Evolutionary conservation across 805 yeast genomes (phyloP), one percentile per base, ranked within the genome.

Genomic region (Lipomyces lipofer): DNA sequence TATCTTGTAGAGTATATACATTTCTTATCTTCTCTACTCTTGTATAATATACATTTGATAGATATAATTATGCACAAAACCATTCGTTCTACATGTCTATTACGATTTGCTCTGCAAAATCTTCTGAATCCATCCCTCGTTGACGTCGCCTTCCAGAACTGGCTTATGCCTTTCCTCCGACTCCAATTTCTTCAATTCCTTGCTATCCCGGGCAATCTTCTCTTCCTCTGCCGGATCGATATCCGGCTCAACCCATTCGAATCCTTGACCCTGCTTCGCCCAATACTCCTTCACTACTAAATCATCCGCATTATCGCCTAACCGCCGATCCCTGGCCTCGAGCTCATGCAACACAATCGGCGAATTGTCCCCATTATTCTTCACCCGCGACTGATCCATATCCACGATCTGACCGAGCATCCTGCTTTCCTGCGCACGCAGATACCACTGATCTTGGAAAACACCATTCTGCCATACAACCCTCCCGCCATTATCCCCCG

Each of bases 201-300:
- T 50, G 13, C 42, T 51, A 82, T 58, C 60, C 3, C 60, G 47
- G 12, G 32, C 49, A 10, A 36, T 8, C 39, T 56, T 56, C 15
- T 40, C 54, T 24, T 55, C 56, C 19, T 84, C 89, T 0, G 94
- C 95, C 0, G 96, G 96, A 66, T 88, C 96, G 65, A 85, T 86
- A 66, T 88, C 96, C 0, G 95, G 95, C 66, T 88, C 96, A 10
- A 80, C 84, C 96, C 96, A 88, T 56, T 84, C 87, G 66, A 86
- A 88, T 12, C 89, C 90, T 51, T 85, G 91, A 28, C 96, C 96
- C 6, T 88, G 87, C 39, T 85, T 78, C 66, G 87, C 81, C 96
- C 96, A 88, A 71, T 87, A 88, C 63, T 89, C 95, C 65, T 87
- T 86, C 62, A 88, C 63, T 73, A 82, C 75, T 44, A 80, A 66